Base-by-base conservation (phyloP, 2,329 filamentous ascomycete genomes). In the Colletotrichum chlorophyti region DNA sequence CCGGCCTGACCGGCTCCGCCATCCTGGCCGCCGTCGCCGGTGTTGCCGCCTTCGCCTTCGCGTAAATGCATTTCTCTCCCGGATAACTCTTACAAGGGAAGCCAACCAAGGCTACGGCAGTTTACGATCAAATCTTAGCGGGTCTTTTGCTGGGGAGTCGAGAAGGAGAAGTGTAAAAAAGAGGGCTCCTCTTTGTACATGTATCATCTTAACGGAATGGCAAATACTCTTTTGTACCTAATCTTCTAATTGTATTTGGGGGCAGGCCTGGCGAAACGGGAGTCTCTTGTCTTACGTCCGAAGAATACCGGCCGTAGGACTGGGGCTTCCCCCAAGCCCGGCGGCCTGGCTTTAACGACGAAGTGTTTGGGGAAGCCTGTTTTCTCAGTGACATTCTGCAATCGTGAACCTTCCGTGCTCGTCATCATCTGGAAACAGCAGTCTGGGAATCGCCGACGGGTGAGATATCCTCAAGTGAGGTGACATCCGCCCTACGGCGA, bases 21-120 rank as follows among this genome's bases (percentile, higher is more conserved):
- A 61, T 79, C 68, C 73, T 84, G 69, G 83, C 83, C 71, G 83
- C 78, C 64, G 77, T 74, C 45, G 83, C 79, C 73, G 83, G 81
- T 75, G 70, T 82, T 53, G 78, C 75, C 61, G 83, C 81, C 69
- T 73, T 83, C 69, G 67, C 80, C 75, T 73, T 86, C 68, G 79
- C 79, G 72, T 86, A 86, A 82, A 70, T 71, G 45, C 61, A 65
- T 70, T 60, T 66, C 66, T 66, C 71, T 34, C 24, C 8, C 15
- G 53, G 58, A 57, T 69, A 65, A 68, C 72, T 70, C 62, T 66
- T 66, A 69, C 60, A 66, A 70, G 72, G 68, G 68, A 72, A 72
- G 74, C 74, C 72, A 47, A 71, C 38, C 69, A 70, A 69, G 74
- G 75, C 69, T 69, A 72, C 69, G 74, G 72, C 71, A 73, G 67